Evolutionary conservation across 305 asterid species (phyloP).

Genomic region (Plantago rigida): DNA sequence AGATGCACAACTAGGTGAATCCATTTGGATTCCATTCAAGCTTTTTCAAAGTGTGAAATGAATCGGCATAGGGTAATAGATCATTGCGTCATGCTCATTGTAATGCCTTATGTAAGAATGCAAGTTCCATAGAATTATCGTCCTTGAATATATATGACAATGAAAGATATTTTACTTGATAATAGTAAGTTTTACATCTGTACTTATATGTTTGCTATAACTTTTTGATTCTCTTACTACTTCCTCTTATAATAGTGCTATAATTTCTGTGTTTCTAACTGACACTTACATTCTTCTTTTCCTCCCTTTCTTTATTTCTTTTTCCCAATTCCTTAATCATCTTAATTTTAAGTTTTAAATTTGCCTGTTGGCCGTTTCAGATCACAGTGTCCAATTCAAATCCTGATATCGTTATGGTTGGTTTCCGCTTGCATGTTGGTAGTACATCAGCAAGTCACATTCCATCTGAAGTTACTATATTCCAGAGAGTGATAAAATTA

Average conservation of each 20-base stretch:
- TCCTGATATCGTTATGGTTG: slow-evolving; percentile 97
- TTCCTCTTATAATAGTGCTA: too few relatives aligned
- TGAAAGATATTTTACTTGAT: slow-evolving; percentile 6
- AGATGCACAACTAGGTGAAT: too few relatives aligned
- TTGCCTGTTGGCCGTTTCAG: slow-evolving; percentile 37
- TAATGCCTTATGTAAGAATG: background rate
- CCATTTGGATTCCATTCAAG: too few relatives aligned
- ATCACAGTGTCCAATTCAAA: slow-evolving; percentile 82
- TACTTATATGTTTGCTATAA: too few relatives aligned
- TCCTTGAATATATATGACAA: background rate
- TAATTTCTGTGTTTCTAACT: too few relatives aligned
- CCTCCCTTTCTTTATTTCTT: too few relatives aligned
- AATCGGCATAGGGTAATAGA: background rate
- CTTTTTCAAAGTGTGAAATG: too few relatives aligned
- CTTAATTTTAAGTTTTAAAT: slow-evolving; percentile 13
- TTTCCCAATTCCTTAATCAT: slow-evolving; percentile 2
- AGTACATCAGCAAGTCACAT: slow-evolving; percentile 81
- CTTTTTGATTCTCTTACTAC: too few relatives aligned
- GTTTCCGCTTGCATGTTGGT: slow-evolving; percentile 88
- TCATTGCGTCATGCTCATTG: background rate
- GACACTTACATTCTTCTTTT: too few relatives aligned
- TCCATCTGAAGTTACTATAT: slow-evolving; percentile 78
- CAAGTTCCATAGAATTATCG: background rate
- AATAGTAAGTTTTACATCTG: background rate
- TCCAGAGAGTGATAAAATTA: slow-evolving; percentile 79